phyloP scores from a whole-genome alignment of 305 asterid genomes.

The Rubia balearica region DNA sequence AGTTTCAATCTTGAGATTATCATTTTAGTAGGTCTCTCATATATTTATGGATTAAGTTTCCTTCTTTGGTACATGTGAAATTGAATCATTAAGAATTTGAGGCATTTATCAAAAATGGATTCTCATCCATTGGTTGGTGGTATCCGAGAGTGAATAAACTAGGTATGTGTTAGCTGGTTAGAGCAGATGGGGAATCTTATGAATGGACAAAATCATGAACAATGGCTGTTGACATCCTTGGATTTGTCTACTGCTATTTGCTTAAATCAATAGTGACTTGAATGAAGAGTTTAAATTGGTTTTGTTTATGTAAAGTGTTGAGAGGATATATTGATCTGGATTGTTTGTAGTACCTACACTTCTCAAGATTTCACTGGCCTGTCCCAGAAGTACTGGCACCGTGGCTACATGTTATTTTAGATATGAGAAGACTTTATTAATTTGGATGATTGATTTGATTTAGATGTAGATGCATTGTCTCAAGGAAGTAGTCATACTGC shows the following conservation, averaged over 20 bases:
- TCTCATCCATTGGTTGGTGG: neutral
- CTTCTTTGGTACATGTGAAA: neutral
- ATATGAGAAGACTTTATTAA: neutral
- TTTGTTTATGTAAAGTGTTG: neutral
- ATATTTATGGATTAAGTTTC: neutral
- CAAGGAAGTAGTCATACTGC: constrained; percentile 41
- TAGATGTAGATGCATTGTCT: constrained; percentile 35
- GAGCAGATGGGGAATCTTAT: neutral
- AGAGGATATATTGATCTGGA: neutral
- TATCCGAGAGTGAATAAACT: neutral
- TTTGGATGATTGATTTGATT: neutral
- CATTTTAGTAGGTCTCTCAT: neutral
- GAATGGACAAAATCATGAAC: neutral
- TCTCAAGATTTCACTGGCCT: neutral
- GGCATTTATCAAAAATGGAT: neutral
- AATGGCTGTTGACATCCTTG: neutral
- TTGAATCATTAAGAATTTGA: neutral
- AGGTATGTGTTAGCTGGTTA: neutral
- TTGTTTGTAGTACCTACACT: neutral
- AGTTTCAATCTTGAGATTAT: neutral
- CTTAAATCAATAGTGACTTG: neutral
- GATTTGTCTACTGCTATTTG: neutral
- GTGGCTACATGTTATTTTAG: neutral
- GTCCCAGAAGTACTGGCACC: too few species aligned
- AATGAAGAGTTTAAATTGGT: neutral